phyloP scores from a whole-genome alignment of 2,329 filamentous ascomycete species.

The Botryotinia convoluta region DNA sequence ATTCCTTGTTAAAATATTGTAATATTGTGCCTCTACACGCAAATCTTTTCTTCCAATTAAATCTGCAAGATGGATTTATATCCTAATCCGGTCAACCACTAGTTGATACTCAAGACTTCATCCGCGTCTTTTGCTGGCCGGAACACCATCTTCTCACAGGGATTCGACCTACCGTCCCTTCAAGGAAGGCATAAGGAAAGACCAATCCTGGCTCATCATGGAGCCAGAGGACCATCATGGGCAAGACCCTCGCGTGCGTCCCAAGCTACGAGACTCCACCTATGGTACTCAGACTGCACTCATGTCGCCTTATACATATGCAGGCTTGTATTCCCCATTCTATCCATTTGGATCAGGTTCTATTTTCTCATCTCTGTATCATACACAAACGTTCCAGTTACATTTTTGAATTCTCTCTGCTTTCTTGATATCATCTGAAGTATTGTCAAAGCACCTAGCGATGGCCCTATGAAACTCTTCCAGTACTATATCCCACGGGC shows the following conservation, averaged over 20 bases:
- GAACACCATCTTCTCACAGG: conserved; percentile 1
- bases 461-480: conserved; percentile 29
- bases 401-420: conserved; percentile 10
- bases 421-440: conserved; percentile 19
- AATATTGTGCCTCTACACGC: neutral
- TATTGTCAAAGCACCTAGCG: conserved; percentile 18
- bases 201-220: conserved; percentile 13
- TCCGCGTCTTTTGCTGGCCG: conserved; percentile 8
- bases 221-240: neutral
- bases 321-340: conserved; percentile 1
- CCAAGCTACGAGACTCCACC: conserved; percentile 3
- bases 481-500: conserved; percentile 17
- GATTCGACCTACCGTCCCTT: conserved; percentile 3
- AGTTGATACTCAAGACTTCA: conserved; percentile 9
- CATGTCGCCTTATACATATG: conserved; percentile 20
- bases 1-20: conserved; percentile 4
- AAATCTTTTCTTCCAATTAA: neutral
- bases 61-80: neutral
- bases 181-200: conserved; percentile 10
- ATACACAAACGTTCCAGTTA: neutral
- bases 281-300: neutral
- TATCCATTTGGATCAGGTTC: neutral
- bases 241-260: conserved; percentile 1
- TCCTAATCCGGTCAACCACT: conserved; percentile 7
- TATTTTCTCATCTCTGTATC: neutral